Percentiles rank a stretch among this genome's conserved stretches.
Evolutionary conservation across 345 rosid genomes (phyloP).

Genomic region (Rhodamnia argentea): DNA sequence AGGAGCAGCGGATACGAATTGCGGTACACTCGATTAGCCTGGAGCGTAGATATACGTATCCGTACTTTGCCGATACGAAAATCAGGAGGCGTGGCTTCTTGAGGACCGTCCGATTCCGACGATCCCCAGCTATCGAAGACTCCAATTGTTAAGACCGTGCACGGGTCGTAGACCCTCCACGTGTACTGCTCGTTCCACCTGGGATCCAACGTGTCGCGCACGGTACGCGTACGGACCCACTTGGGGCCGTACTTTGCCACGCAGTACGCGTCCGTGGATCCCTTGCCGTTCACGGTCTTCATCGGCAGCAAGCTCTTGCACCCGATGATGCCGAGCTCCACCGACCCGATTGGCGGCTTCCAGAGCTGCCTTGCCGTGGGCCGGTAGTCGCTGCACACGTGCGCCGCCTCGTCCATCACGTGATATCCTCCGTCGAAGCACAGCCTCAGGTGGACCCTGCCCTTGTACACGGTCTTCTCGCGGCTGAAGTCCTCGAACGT

Average conservation of each 20-base stretch:
- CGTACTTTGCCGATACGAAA: conserved; percentile 60
- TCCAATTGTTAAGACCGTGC: conserved; percentile 67
- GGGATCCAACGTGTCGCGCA: conserved; percentile 61
- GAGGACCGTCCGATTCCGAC: conserved; percentile 23
- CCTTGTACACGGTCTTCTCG: conserved; percentile 50
- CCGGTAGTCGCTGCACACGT: conserved; percentile 74
- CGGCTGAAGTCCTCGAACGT: conserved; percentile 37
- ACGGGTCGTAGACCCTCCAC: conserved; percentile 83
- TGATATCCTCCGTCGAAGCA: conserved; percentile 95
- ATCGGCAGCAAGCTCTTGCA: conserved; percentile 71
- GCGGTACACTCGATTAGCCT: conserved; percentile 55
- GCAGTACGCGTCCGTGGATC: conserved; percentile 65
- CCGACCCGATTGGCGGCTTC: conserved; percentile 71
- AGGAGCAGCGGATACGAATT: conserved; percentile 50
- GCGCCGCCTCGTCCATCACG: conserved; percentile 89
- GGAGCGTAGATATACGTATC: conserved; percentile 63
- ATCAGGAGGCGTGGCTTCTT: conserved; percentile 49
- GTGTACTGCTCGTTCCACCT: conserved; percentile 95
- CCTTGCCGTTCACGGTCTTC: conserved; percentile 55
- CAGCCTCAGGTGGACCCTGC: conserved; percentile 63
- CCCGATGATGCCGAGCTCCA: conserved; percentile 77
- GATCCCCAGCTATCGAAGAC: conserved; percentile 66
- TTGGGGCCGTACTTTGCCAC: conserved; percentile 84
- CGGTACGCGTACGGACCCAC: conserved; percentile 88
- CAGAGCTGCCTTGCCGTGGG: conserved; percentile 90